These are phyloP conservation scores for Tillandsia fasciculata DNA, from an alignment of 176 grass and related monocot species.

Conservation along the genomic window DNA sequence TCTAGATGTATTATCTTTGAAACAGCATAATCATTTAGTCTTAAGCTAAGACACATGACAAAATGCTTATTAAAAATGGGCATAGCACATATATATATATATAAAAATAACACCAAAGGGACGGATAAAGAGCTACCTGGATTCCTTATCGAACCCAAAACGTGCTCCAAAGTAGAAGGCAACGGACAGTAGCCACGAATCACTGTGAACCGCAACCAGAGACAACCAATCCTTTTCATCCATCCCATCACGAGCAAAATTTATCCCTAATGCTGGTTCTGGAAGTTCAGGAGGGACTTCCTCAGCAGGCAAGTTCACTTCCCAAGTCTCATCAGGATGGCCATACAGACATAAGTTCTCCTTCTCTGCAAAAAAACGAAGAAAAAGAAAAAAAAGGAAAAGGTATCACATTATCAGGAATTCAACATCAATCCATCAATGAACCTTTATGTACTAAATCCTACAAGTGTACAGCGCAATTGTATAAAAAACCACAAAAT, in stretches of 20 bases:
- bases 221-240: conserved; percentile 58
- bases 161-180: conserved; percentile 72
- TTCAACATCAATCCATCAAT: background rate
- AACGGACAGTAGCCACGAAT: conserved; percentile 72
- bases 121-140: conserved; percentile 38
- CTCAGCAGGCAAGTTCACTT: conserved; percentile 60
- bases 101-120: background rate
- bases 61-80: background rate
- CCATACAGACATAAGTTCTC: conserved; percentile 85
- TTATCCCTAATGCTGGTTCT: conserved; percentile 79
- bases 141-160: conserved; percentile 71
- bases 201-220: conserved; percentile 80
- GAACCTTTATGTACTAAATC: too few species aligned
- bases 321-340: conserved; percentile 58
- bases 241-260: conserved; percentile 89
- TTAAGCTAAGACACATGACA: background rate
- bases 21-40: background rate
- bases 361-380: conserved; percentile 42
- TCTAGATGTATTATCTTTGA: too few species aligned
- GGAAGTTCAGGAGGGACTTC: conserved; percentile 85
- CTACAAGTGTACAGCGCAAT: too few species aligned
- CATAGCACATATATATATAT: background rate
- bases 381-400: background rate
- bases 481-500: too few species aligned
- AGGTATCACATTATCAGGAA: background rate